Evolutionary conservation across 441 rosid species (phyloP).

Genomic region (Gossypium schwendimanii): DNA sequence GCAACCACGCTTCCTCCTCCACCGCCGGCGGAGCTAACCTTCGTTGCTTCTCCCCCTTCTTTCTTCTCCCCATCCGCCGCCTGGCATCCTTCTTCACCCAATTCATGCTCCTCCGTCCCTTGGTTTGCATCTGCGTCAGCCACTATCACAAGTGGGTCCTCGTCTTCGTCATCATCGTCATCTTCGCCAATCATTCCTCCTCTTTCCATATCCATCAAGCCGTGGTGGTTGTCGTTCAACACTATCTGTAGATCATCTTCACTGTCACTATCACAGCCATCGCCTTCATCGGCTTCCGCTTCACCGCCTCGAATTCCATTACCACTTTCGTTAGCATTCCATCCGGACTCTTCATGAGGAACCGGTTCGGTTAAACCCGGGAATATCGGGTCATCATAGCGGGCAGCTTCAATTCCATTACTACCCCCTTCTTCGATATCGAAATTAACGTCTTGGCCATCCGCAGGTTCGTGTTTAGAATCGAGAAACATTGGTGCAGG

Average conservation of each 20-base stretch:
- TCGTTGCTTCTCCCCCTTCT: slow-evolving; percentile 51
- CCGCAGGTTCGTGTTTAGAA: slow-evolving; percentile 18
- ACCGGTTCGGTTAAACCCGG: slow-evolving; percentile 36
- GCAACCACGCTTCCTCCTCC: slow-evolving; percentile 37
- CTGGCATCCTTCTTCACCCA: slow-evolving; percentile 60
- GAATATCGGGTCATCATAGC: slow-evolving; percentile 27
- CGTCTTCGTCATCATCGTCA: slow-evolving; percentile 62
- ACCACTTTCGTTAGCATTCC: background rate
- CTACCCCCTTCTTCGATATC: slow-evolving; percentile 67
- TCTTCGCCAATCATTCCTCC: slow-evolving; percentile 40
- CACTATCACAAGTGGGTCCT: slow-evolving; percentile 74
- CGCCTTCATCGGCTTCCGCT: slow-evolving; percentile 31
- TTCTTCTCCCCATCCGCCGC: slow-evolving; percentile 49
- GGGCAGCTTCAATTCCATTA: slow-evolving; percentile 29
- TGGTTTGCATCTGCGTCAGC: slow-evolving; percentile 56
- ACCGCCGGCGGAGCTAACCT: slow-evolving; percentile 32
- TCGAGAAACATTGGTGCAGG: slow-evolving; percentile 42
- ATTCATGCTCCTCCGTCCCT: slow-evolving; percentile 51
- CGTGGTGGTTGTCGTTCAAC: slow-evolving; percentile 64
- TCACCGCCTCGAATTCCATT: slow-evolving; percentile 13
- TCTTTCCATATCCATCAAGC: slow-evolving; percentile 47
- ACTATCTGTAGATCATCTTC: slow-evolving; percentile 95
- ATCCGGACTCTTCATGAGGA: background rate
- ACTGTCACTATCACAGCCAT: slow-evolving; percentile 81
- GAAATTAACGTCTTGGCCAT: slow-evolving; percentile 45